phyloP scores from a whole-genome alignment of 768 basidiomycete genomes.

The Austroboletus festivus region DNA sequence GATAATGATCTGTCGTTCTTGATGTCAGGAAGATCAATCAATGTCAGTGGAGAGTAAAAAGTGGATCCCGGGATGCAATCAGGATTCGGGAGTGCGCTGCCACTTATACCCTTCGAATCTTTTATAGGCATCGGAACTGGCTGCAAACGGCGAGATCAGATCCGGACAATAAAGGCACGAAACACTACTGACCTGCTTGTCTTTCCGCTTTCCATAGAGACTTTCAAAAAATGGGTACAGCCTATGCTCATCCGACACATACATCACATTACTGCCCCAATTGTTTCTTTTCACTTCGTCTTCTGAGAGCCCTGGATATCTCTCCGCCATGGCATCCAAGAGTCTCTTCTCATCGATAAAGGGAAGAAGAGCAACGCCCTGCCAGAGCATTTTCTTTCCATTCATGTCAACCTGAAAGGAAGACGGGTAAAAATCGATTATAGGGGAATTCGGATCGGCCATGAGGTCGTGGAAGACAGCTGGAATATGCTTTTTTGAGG shows the following conservation, averaged over 20 bases:
- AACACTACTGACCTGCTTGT: slow-evolving; percentile 53
- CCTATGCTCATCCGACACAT: slow-evolving; percentile 79
- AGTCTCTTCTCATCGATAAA: slow-evolving; percentile 90
- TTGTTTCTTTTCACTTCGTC: slow-evolving; percentile 82
- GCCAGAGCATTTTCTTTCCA: slow-evolving; percentile 99
- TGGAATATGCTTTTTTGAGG: slow-evolving; percentile 87
- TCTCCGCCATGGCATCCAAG: slow-evolving; percentile 74
- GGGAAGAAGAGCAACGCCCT: slow-evolving; percentile 93
- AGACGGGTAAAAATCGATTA: slow-evolving; percentile 92
- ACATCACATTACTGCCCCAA: slow-evolving; percentile 81
- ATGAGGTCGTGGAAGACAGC: slow-evolving; percentile 82
- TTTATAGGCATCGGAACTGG: slow-evolving; percentile 67
- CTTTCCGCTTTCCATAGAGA: slow-evolving; percentile 88
- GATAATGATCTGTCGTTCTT: slow-evolving; percentile 85
- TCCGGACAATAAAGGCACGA: neutral
- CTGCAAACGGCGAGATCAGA: slow-evolving; percentile 41
- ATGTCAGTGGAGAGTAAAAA: slow-evolving; percentile 70
- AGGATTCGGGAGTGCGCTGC: slow-evolving; percentile 77
- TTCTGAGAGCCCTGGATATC: slow-evolving; percentile 64
- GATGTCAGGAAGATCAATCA: slow-evolving; percentile 69
- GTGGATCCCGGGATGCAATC: slow-evolving; percentile 91
- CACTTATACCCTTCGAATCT: slow-evolving; percentile 75
- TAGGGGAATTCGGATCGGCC: slow-evolving; percentile 83
- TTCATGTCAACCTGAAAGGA: slow-evolving; percentile 99
- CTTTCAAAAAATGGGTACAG: slow-evolving; percentile 86